Evolutionary conservation across 352 stramenopile species (phyloP).

Genomic region (Achlya hypogyna): DNA sequence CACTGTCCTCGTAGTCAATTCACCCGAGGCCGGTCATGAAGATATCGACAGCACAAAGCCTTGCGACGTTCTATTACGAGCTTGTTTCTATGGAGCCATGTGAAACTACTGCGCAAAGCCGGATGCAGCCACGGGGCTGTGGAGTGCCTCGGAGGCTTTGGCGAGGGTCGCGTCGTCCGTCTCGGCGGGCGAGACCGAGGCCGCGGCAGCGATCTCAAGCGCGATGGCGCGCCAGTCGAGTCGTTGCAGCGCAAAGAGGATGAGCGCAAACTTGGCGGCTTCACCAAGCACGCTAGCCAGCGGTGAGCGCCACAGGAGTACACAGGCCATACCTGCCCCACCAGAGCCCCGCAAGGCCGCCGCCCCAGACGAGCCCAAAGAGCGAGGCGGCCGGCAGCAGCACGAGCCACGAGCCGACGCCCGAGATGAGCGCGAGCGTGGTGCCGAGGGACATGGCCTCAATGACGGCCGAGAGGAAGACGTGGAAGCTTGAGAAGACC

Average conservation of each 20-base stretch:
- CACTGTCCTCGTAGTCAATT: too few relatives aligned
- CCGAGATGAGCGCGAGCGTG: slow-evolving; percentile 56
- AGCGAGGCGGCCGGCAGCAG: slow-evolving; percentile 54
- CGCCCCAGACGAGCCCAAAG: slow-evolving; percentile 37
- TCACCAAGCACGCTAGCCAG: slow-evolving; percentile 38
- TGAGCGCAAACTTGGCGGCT: slow-evolving; percentile 57
- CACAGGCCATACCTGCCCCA: slow-evolving; percentile 32
- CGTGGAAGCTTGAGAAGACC: slow-evolving; percentile 59
- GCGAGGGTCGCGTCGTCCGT: neutral
- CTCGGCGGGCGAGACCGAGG: neutral
- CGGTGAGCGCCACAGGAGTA: neutral
- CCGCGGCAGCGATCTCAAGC: slow-evolving; percentile 18
- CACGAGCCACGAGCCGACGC: slow-evolving; percentile 53
- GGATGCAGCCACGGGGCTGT: slow-evolving; percentile 8
- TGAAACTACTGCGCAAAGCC: too few relatives aligned
- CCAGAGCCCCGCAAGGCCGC: slow-evolving; percentile 60
- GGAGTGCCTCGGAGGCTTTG: neutral
- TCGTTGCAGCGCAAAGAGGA: slow-evolving; percentile 37
- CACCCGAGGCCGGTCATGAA: too few relatives aligned
- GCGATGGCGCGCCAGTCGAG: slow-evolving; percentile 68
- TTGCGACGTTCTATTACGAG: too few relatives aligned
- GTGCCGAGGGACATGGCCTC: slow-evolving; percentile 69
- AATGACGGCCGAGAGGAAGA: slow-evolving; percentile 66
- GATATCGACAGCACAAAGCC: too few relatives aligned
- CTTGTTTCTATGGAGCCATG: too few relatives aligned